phyloP scores from a whole-genome alignment of 192 early-diverging fungal genomes.

The Rhizoclosmatium globosum region DNA sequence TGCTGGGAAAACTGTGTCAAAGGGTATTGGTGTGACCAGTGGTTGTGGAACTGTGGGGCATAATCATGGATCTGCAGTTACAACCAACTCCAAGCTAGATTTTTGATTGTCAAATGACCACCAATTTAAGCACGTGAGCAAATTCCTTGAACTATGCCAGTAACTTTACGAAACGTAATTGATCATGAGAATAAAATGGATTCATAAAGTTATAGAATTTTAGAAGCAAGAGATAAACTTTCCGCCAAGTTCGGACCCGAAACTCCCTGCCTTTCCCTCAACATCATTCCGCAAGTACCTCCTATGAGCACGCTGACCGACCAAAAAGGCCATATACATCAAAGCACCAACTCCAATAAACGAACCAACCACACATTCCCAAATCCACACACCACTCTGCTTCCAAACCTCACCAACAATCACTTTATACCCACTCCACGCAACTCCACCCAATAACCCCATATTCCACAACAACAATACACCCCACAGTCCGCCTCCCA shows the following conservation, averaged over 20 bases:
- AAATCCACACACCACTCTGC: not conserved
- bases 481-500: not conserved
- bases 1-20: constrained; percentile 10
- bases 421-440: not conserved
- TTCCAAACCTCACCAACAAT: not conserved
- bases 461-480: not conserved
- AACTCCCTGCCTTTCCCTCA: too few species aligned
- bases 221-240: too few species aligned
- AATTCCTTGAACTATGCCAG: too few species aligned
- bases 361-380: not conserved
- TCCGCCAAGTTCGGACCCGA: too few species aligned
- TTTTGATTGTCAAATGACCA: too few species aligned
- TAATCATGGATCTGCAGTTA: too few species aligned
- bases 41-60: not conserved
- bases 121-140: too few species aligned
- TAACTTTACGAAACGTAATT: too few species aligned
- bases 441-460: not conserved
- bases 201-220: too few species aligned
- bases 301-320: not conserved
- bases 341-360: not conserved
- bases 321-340: constrained; percentile 1
- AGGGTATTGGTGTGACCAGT: not conserved
- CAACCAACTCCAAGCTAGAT: too few species aligned
- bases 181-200: too few species aligned
- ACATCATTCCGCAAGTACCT: too few species aligned